Conservation (phyloP, 2,329 filamentous ascomycete species). For the Alternaria ventricosa region DNA sequence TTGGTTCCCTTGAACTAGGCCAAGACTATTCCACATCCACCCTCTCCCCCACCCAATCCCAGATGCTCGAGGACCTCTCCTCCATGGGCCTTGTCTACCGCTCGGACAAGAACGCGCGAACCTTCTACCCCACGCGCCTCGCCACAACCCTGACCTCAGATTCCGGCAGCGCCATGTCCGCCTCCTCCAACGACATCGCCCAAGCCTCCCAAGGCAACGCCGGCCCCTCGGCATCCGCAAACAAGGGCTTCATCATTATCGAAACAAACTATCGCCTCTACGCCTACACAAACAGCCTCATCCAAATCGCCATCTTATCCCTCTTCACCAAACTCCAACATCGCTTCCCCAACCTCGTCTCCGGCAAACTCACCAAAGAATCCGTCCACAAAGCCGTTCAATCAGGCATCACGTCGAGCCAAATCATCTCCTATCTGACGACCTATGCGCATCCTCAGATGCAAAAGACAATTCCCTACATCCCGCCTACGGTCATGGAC, state of each 20-base stretch:
- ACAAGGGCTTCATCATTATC: constrained; percentile 87
- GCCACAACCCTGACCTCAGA: constrained; percentile 89
- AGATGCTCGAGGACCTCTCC: constrained; percentile 88
- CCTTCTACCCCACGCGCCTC: constrained; percentile 88
- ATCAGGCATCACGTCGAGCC: constrained; percentile 90
- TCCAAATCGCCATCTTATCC: constrained; percentile 92
- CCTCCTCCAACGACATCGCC: constrained; percentile 65
- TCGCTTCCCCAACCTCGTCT: constrained; percentile 93
- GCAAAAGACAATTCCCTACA: constrained; percentile 75
- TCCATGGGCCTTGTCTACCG: constrained; percentile 93
- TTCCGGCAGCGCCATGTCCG: constrained; percentile 57
- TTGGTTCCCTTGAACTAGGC: constrained; percentile 90
- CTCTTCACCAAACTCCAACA: constrained; percentile 88
- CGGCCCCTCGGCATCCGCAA: constrained; percentile 32
- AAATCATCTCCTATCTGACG: constrained; percentile 92
- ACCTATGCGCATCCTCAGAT: constrained; percentile 96
- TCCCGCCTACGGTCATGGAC: constrained; percentile 95
- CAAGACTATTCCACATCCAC: constrained; percentile 87
- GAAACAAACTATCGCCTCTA: constrained; percentile 99
- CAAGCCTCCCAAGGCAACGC: constrained; percentile 20
- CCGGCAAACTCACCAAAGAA: constrained; percentile 85
- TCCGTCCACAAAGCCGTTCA: constrained; percentile 87
- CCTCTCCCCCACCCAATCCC: constrained; percentile 78
- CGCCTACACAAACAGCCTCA: constrained; percentile 90
- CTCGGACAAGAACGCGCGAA: constrained; percentile 52